Conservation (phyloP, 257 asterid genomes). For the Scutellaria minor region DNA sequence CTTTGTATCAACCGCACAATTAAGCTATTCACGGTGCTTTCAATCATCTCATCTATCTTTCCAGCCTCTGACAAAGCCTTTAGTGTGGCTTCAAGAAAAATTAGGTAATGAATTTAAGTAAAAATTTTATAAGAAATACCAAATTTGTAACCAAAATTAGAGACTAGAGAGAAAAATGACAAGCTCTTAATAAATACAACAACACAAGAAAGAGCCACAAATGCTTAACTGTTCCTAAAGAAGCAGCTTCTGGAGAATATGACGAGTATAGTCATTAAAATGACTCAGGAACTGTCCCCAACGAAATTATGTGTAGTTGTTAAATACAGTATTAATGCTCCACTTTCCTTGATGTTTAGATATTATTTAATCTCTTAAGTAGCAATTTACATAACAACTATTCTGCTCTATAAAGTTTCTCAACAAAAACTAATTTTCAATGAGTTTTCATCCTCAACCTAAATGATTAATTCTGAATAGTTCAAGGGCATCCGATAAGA, state of each 20-base stretch:
- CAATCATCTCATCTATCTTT: slow-evolving; percentile 51
- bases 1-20: slow-evolving; percentile 67
- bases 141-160: background rate
- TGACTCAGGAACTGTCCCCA: slow-evolving; percentile 7
- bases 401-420: slow-evolving; percentile 8
- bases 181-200: background rate
- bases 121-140: slow-evolving; percentile 9
- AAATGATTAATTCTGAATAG: background rate
- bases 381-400: slow-evolving; percentile 12
- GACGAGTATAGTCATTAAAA: slow-evolving; percentile 27
- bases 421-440: background rate
- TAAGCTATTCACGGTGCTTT: slow-evolving; percentile 74
- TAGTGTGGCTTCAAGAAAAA: slow-evolving; percentile 61
- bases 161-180: slow-evolving; percentile 10
- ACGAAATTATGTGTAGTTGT: background rate
- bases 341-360: background rate
- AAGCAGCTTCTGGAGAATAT: slow-evolving; percentile 12
- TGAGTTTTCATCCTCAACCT: slow-evolving; percentile 9
- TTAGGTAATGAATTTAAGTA: slow-evolving; percentile 17
- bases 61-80: slow-evolving; percentile 50
- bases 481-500: background rate
- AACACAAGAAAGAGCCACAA: slow-evolving; percentile 12
- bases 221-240: slow-evolving; percentile 25
- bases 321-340: slow-evolving; percentile 2
- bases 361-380: background rate